A percentile compares a stretch with the other conserved stretches of the same genome.
Conservation (phyloP, 2,329 filamentous ascomycete genomes). For the Fusarium multiceps region DNA sequence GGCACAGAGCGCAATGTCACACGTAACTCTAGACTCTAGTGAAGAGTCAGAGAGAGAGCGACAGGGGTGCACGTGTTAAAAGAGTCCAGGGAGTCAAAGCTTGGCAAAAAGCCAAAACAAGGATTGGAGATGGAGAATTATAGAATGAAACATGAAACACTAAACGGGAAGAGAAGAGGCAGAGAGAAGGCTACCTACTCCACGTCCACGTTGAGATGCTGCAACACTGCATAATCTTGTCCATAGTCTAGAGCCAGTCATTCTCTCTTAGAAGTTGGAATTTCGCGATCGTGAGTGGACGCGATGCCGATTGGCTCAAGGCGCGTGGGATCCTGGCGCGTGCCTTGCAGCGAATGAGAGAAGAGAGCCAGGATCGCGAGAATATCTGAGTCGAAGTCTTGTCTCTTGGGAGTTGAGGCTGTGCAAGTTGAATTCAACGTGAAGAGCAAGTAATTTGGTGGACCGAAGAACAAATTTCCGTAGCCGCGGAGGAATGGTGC, state of each 20-base stretch:
- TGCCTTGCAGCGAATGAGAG: conserved; percentile 40
- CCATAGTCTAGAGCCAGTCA: conserved; percentile 30
- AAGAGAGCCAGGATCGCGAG: conserved; percentile 12
- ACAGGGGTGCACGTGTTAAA: conserved; percentile 20
- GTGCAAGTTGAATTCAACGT: conserved; percentile 22
- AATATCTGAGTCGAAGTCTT: not conserved
- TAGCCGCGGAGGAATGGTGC: conserved; percentile 43
- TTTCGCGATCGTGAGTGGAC: conserved; percentile 20
- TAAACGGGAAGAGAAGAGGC: conserved; percentile 23
- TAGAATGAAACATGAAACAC: conserved; percentile 40
- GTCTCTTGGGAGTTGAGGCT: conserved; percentile 16
- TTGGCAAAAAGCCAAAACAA: conserved; percentile 11
- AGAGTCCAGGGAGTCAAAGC: conserved; percentile 17
- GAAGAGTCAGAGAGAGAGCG: conserved; percentile 14
- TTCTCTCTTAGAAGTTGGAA: not conserved
- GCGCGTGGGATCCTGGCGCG: conserved; percentile 40
- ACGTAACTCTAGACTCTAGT: conserved; percentile 1
- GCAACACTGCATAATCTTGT: conserved; percentile 15
- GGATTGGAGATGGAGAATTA: conserved; percentile 25
- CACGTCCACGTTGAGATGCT: conserved; percentile 11
- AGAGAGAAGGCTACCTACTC: conserved; percentile 9
- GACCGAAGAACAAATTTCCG: conserved; percentile 41
- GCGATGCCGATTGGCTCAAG: conserved; percentile 31
- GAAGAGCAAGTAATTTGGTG: conserved; percentile 9
- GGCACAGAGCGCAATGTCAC: conserved; percentile 7